These are phyloP conservation scores for Colletotrichum tofieldiae DNA, from an alignment of 2,329 filamentous ascomycete genomes.

Conservation along the genomic window DNA sequence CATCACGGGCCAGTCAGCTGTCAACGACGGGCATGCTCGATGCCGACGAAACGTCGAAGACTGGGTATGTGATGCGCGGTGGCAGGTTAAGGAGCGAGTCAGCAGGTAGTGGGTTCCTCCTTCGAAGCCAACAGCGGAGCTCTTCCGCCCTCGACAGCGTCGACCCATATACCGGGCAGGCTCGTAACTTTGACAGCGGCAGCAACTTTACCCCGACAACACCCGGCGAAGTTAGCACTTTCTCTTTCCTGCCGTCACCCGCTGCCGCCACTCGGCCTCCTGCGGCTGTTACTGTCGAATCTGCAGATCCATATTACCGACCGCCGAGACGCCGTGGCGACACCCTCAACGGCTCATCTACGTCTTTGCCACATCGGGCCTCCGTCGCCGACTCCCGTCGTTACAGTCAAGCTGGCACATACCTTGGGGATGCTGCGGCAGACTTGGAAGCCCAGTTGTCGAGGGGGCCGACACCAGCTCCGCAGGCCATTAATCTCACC, in stretches of 20 bases:
- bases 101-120: constrained; percentile 68
- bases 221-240: constrained; percentile 78
- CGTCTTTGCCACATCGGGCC: constrained; percentile 51
- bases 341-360: constrained; percentile 63
- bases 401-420: constrained; percentile 54
- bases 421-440: constrained; percentile 53
- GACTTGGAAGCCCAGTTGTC: constrained; percentile 61
- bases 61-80: constrained; percentile 67
- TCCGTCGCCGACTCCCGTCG: constrained; percentile 55
- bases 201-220: constrained; percentile 82
- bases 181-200: constrained; percentile 69
- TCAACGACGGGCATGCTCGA: constrained; percentile 88
- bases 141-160: constrained; percentile 70
- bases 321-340: constrained; percentile 82
- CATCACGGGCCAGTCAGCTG: constrained; percentile 84
- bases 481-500: constrained; percentile 60
- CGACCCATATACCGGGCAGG: constrained; percentile 61
- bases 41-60: constrained; percentile 76
- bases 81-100: constrained; percentile 75
- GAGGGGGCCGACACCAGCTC: constrained; percentile 62
- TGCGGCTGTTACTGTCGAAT: constrained; percentile 62
- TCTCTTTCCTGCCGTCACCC: constrained; percentile 78
- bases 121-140: constrained; percentile 62
- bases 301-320: constrained; percentile 88
- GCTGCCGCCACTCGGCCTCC: constrained; percentile 61